Conservation (phyloP, 2,329 filamentous ascomycete genomes). For the Ophiostoma montium region DNA sequence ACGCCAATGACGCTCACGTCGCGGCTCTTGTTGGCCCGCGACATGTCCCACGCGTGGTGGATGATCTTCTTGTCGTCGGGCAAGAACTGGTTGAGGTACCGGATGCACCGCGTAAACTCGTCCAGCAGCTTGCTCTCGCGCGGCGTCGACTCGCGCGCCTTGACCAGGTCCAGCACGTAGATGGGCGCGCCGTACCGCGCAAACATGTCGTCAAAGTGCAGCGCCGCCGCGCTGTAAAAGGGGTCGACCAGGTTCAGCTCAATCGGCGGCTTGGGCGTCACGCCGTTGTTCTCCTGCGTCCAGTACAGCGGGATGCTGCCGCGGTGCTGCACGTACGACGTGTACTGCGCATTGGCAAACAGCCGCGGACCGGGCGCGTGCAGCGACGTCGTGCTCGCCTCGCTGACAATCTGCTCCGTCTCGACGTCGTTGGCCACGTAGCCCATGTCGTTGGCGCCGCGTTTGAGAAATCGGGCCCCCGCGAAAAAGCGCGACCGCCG, state of each 20-base stretch:
- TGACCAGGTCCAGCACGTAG: slow-evolving; percentile 84
- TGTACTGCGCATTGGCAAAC: slow-evolving; percentile 81
- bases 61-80: slow-evolving; percentile 73
- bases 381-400: slow-evolving; percentile 87
- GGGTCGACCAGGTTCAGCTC: slow-evolving; percentile 91
- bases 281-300: slow-evolving; percentile 91
- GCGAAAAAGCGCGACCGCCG: slow-evolving; percentile 86
- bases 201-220: slow-evolving; percentile 93
- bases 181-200: slow-evolving; percentile 84
- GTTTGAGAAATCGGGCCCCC: slow-evolving; percentile 84
- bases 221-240: slow-evolving; percentile 81
- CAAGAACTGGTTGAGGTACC: slow-evolving; percentile 89
- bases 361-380: slow-evolving; percentile 77
- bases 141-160: slow-evolving; percentile 73
- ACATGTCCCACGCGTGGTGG: slow-evolving; percentile 98
- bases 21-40: slow-evolving; percentile 76
- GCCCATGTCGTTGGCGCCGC: slow-evolving; percentile 84
- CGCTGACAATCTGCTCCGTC: slow-evolving; percentile 94
- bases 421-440: slow-evolving; percentile 98
- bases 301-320: slow-evolving; percentile 95
- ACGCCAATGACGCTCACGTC: slow-evolving; percentile 91
- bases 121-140: slow-evolving; percentile 81
- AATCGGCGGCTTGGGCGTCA: slow-evolving; percentile 92
- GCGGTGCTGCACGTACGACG: slow-evolving; percentile 90
- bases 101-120: slow-evolving; percentile 76